These are phyloP conservation scores for Phialophora tarda DNA, from an alignment of 2,329 filamentous ascomycete genomes.

Conservation along the genomic window DNA sequence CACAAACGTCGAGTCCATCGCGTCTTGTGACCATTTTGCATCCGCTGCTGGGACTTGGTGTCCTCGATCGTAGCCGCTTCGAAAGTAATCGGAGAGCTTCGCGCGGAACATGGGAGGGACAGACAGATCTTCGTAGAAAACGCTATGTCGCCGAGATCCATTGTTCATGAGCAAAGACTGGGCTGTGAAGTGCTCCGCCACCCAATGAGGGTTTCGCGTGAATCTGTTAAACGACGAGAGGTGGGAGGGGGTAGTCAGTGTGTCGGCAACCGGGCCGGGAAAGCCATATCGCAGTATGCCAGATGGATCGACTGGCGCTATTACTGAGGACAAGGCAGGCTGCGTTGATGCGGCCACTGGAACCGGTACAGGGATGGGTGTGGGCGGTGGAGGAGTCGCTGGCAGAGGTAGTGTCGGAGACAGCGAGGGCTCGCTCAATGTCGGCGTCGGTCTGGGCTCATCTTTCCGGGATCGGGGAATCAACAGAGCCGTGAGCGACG, in stretches of 20 bases:
- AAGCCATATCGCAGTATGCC: conserved; percentile 88
- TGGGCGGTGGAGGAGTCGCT: conserved; percentile 41
- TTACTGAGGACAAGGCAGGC: conserved; percentile 39
- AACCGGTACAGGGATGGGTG: conserved; percentile 42
- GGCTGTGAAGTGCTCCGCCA: conserved; percentile 93
- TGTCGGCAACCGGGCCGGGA: conserved; percentile 84
- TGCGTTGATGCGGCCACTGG: conserved; percentile 36
- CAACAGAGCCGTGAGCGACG: conserved; percentile 71
- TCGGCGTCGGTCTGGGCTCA: conserved; percentile 44
- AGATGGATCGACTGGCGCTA: conserved; percentile 69
- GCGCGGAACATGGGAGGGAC: conserved; percentile 89
- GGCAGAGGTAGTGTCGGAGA: conserved; percentile 45
- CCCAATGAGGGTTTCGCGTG: conserved; percentile 91
- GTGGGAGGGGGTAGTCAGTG: conserved; percentile 76
- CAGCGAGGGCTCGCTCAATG: conserved; percentile 43
- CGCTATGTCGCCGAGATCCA: conserved; percentile 82
- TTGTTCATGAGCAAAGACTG: conserved; percentile 75
- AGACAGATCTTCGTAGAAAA: conserved; percentile 78
- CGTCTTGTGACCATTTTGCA: conserved; percentile 89
- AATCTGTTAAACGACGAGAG: conserved; percentile 90
- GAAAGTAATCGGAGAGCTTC: conserved; percentile 90
- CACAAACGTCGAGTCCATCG: conserved; percentile 94
- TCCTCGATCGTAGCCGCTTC: conserved; percentile 91
- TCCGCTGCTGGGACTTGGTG: conserved; percentile 98
- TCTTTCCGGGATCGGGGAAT: conserved; percentile 61